Conservation (phyloP, 148 eudicot genomes). For the Cornus suecica region DNA sequence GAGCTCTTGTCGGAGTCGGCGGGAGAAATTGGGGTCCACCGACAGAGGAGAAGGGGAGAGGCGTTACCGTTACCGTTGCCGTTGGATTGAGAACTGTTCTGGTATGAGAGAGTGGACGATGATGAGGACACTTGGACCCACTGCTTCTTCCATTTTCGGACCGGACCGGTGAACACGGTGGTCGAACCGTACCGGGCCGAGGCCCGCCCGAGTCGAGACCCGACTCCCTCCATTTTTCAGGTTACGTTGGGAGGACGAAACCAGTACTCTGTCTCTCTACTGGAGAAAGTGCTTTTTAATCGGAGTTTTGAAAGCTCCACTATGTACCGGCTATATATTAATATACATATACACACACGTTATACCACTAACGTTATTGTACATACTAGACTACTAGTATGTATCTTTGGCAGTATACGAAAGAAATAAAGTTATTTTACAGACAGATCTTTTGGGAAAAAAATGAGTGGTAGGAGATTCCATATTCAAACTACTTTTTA, state of each 20-base stretch:
- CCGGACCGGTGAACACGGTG: constrained; percentile 58
- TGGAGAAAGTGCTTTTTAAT: no score
- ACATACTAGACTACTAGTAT: no score
- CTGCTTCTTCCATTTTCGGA: constrained; percentile 46
- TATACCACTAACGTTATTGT: no score
- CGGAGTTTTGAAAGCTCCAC: no score
- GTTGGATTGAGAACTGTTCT: constrained; percentile 23
- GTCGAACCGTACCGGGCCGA: constrained; percentile 52
- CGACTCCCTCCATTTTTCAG: constrained; percentile 64
- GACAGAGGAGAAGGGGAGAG: constrained; percentile 39
- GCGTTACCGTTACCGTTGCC: constrained; percentile 8
- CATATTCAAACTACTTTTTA: no score
- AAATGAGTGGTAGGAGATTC: no score
- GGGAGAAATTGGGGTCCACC: constrained; percentile 63
- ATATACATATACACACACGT: no score
- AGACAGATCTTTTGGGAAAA: no score
- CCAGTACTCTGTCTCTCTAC: no score
- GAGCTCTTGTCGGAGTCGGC: constrained; percentile 8
- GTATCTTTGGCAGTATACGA: no score
- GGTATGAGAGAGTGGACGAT: constrained; percentile 18
- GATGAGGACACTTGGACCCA: constrained; percentile 54
- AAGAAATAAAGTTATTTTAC: no score
- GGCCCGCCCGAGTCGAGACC: constrained; percentile 52
- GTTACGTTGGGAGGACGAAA: neutral
- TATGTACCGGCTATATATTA: no score